Evolutionary conservation across 352 stramenopile genomes (phyloP).

Genomic region (Phytopythium chamaehyphon): DNA sequence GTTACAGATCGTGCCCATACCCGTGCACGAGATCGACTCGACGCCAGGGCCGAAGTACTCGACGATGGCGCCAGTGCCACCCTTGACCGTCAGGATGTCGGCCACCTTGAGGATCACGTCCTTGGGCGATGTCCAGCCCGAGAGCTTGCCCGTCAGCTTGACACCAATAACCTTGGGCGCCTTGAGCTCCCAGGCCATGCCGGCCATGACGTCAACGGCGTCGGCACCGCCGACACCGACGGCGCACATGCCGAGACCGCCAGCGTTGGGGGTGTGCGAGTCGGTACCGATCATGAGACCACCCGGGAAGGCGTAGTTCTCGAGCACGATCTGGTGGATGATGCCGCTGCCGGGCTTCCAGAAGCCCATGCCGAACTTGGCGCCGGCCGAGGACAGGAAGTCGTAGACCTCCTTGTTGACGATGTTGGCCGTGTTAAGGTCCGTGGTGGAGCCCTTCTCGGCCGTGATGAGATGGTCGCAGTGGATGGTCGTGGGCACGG

Average conservation of each 20-base stretch:
- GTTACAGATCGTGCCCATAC: conserved; percentile 95
- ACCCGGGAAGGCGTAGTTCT: conserved; percentile 94
- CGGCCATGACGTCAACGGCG: conserved; percentile 92
- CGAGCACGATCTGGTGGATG: conserved; percentile 94
- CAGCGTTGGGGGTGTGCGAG: conserved; percentile 93
- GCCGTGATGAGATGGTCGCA: conserved; percentile 95
- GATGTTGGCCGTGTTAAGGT: conserved; percentile 87
- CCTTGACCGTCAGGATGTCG: conserved; percentile 93
- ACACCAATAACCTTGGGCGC: conserved; percentile 94
- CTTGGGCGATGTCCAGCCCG: conserved; percentile 92
- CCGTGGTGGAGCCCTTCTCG: conserved; percentile 86
- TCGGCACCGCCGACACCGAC: conserved; percentile 92
- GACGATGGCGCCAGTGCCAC: conserved; percentile 90
- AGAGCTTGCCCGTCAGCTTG: conserved; percentile 91
- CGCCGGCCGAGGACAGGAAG: conserved; percentile 88
- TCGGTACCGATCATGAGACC: conserved; percentile 95
- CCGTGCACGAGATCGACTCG: conserved; percentile 92
- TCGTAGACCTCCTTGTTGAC: conserved; percentile 93
- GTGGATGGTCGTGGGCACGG: conserved; percentile 92
- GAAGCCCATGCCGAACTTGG: conserved; percentile 94
- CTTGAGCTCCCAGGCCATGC: conserved; percentile 94
- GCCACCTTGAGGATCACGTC: conserved; percentile 94
- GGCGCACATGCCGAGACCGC: conserved; percentile 92
- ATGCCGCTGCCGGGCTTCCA: conserved; percentile 93
- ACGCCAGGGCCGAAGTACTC: conserved; percentile 93